These are phyloP conservation scores for Oropetium thomaeum DNA, from an alignment of 176 grass and related monocot genomes.

Conservation along the genomic window DNA sequence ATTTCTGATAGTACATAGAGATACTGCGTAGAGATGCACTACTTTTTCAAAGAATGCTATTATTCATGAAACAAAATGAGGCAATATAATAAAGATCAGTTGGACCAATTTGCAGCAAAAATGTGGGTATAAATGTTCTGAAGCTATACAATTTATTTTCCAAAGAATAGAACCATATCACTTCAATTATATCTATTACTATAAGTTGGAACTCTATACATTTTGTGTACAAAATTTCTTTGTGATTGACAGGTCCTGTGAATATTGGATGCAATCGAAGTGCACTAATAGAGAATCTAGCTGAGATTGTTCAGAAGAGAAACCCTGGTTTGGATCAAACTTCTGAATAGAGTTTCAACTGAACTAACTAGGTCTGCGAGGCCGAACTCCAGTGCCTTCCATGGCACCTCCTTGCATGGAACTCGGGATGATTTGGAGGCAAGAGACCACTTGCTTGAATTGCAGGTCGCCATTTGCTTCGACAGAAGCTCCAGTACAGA, in stretches of 20 bases:
- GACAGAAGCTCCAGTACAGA: constrained; percentile 22
- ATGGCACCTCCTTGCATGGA: constrained; percentile 32
- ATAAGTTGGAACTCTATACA: background rate
- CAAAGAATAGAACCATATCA: background rate
- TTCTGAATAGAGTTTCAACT: constrained; percentile 29
- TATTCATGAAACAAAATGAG: background rate
- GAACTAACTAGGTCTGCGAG: constrained; percentile 30
- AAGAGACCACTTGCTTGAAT: constrained; percentile 39
- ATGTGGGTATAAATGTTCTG: background rate
- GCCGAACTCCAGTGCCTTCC: constrained; percentile 40
- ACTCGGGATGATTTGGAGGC: constrained; percentile 33
- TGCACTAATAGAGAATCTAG: constrained; percentile 15
- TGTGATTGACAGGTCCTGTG: constrained; percentile 38
- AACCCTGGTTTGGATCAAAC: constrained; percentile 44
- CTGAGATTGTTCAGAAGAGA: constrained; percentile 48
- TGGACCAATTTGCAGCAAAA: no score
- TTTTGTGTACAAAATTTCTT: constrained; percentile 8
- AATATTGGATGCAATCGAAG: constrained; percentile 37
- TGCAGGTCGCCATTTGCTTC: constrained; percentile 29
- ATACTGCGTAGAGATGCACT: background rate
- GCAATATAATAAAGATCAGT: no score
- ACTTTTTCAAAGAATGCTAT: background rate
- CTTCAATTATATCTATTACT: constrained; percentile 4
- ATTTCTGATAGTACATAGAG: background rate
- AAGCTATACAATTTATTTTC: background rate